phyloP scores from a whole-genome alignment of 306 rosid species.

The Luffa aegyptiaca region DNA sequence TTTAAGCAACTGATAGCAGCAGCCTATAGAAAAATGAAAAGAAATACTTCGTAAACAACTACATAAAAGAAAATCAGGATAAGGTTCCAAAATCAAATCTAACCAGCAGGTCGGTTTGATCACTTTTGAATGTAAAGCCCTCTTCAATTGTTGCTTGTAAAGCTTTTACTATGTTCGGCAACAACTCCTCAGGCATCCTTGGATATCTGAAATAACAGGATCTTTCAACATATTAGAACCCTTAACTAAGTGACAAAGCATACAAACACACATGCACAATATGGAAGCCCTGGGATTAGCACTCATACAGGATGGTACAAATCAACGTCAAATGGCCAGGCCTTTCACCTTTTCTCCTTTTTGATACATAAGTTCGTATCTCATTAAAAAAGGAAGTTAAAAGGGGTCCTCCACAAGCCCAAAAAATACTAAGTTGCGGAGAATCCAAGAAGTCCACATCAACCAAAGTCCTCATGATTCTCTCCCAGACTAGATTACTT shows the following conservation, averaged over 20 bases:
- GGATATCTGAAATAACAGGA: slow-evolving; percentile 47
- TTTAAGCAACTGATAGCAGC: slow-evolving; percentile 79
- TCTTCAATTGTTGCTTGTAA: slow-evolving; percentile 51
- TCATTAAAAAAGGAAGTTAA: neutral
- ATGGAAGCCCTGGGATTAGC: neutral
- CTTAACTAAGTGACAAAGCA: neutral
- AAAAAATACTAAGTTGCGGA: neutral
- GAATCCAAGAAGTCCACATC: neutral
- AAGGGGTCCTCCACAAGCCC: neutral
- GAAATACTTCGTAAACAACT: slow-evolving; percentile 9
- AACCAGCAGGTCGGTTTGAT: slow-evolving; percentile 72
- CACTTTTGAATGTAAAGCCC: slow-evolving; percentile 61
- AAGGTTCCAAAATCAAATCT: slow-evolving; percentile 13
- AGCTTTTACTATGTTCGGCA: slow-evolving; percentile 57
- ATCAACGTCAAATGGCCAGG: neutral
- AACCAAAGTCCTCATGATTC: neutral
- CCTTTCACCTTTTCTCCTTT: neutral
- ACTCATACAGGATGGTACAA: neutral
- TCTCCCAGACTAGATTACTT: neutral
- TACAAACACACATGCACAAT: neutral
- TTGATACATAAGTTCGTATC: neutral
- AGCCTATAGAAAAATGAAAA: slow-evolving; percentile 33
- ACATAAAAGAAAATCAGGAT: neutral
- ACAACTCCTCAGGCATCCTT: slow-evolving; percentile 79
- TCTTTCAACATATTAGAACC: neutral